Evolutionary conservation across 2,329 filamentous ascomycete species (phyloP).

Genomic region (Ophiobolus disseminans): DNA sequence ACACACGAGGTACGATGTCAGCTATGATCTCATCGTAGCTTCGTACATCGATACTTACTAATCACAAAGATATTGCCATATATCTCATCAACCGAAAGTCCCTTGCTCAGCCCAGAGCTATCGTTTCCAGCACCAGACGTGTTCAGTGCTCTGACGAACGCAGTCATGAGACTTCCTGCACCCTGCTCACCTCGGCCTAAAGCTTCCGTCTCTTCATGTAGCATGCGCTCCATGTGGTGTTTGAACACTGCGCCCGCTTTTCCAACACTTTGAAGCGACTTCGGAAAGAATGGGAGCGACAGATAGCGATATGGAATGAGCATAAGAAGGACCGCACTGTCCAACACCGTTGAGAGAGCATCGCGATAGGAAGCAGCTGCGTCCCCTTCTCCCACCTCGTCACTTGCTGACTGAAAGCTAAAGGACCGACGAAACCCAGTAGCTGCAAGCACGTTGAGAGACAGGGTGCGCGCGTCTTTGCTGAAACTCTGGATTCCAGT

Average conservation of each 20-base stretch:
- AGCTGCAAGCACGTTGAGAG: constrained; percentile 44
- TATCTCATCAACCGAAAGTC: constrained; percentile 16
- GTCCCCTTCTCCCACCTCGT: neutral
- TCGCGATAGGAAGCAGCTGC: constrained; percentile 8
- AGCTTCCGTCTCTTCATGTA: constrained; percentile 13
- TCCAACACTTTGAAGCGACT: constrained; percentile 20
- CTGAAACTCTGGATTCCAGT: constrained; percentile 13
- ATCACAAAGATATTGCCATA: constrained; percentile 58
- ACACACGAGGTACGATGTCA: no score
- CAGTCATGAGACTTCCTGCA: constrained; percentile 17
- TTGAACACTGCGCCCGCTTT: constrained; percentile 17
- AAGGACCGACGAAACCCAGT: constrained; percentile 35
- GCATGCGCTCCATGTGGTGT: constrained; percentile 18
- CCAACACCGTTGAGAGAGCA: constrained; percentile 25
- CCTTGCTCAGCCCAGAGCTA: neutral
- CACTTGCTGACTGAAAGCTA: constrained; percentile 9
- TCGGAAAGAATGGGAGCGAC: constrained; percentile 19
- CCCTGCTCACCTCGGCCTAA: constrained; percentile 11
- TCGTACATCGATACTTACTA: no score
- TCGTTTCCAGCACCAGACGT: neutral
- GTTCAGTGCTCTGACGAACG: constrained; percentile 12
- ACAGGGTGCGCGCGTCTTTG: constrained; percentile 39
- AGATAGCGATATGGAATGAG: constrained; percentile 10
- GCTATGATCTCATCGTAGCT: no score
- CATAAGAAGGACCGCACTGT: constrained; percentile 28